These are phyloP conservation scores for Pyrus hybrid DNA, from an alignment of 331 rosid species.

Conservation along the genomic window DNA sequence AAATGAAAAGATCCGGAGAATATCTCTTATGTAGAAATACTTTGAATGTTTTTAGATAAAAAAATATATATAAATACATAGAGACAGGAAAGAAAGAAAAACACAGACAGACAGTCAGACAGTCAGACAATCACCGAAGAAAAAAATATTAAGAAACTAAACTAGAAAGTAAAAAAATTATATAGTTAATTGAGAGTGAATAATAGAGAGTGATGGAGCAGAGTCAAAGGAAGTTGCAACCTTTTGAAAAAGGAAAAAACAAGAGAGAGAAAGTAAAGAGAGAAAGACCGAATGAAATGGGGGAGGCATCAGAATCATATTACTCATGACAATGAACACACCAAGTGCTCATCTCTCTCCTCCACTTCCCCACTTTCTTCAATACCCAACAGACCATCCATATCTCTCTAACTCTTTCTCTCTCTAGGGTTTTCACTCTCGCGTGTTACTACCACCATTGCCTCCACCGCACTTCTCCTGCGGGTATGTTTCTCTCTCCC, in stretches of 20 bases:
- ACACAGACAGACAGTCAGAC: neutral
- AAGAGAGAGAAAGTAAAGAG: neutral
- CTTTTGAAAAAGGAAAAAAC: neutral
- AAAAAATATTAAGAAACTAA: neutral
- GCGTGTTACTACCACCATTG: neutral
- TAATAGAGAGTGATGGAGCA: neutral
- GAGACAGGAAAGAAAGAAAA: neutral
- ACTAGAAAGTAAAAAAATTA: slow-evolving; percentile 5
- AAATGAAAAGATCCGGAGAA: accelerated
- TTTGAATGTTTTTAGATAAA: neutral
- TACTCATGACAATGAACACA: slow-evolving; percentile 2
- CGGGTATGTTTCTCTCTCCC: neutral
- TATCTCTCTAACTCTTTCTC: neutral
- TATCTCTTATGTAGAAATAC: accelerated
- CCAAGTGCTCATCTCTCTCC: slow-evolving; percentile 40
- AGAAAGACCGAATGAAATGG: slow-evolving; percentile 5
- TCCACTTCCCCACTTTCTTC: slow-evolving; percentile 7
- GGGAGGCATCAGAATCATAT: slow-evolving; percentile 40
- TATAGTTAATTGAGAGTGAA: neutral
- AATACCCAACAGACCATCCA: neutral
- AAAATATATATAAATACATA: neutral
- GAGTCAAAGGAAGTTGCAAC: slow-evolving; percentile 22
- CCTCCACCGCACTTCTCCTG: neutral
- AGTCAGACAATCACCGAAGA: neutral
- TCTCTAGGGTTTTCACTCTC: slow-evolving; percentile 27